These are phyloP conservation scores for Penicillium riverlandense DNA, from an alignment of 495 filamentous ascomycete species.

Conservation along the genomic window DNA sequence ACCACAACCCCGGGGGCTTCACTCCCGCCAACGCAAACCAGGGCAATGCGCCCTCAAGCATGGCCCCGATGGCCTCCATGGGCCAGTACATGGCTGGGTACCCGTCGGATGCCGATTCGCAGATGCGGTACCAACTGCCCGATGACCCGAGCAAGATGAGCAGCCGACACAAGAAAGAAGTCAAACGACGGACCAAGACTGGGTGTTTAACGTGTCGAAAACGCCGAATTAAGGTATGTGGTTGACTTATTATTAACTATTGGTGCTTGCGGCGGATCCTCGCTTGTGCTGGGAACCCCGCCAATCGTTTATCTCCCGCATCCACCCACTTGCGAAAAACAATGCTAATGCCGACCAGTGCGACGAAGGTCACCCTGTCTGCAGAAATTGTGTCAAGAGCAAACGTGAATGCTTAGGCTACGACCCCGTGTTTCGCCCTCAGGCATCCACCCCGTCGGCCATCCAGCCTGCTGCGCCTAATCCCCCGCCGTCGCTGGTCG, in stretches of 20 bases:
- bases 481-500: slow-evolving; percentile 39
- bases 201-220: slow-evolving; percentile 96
- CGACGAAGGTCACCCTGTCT: slow-evolving; percentile 90
- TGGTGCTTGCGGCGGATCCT: slow-evolving; percentile 36
- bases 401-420: slow-evolving; percentile 97
- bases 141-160: slow-evolving; percentile 54
- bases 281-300: slow-evolving; percentile 43
- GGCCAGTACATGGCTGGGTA: slow-evolving; percentile 41
- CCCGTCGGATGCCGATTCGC: slow-evolving; percentile 26
- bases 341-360: slow-evolving; percentile 51
- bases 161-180: slow-evolving; percentile 93
- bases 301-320: slow-evolving; percentile 27
- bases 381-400: slow-evolving; percentile 96
- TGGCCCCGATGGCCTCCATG: slow-evolving; percentile 37
- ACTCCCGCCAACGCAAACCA: slow-evolving; percentile 18
- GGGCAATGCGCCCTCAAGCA: slow-evolving; percentile 19
- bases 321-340: slow-evolving; percentile 1
- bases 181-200: slow-evolving; percentile 96
- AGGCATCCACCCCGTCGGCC: slow-evolving; percentile 61
- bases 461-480: slow-evolving; percentile 67
- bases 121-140: slow-evolving; percentile 37
- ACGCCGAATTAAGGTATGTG: slow-evolving; percentile 92
- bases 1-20: slow-evolving; percentile 24
- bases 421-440: slow-evolving; percentile 94
- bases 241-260: slow-evolving; percentile 22